Base-by-base conservation (phyloP, 2,329 filamentous ascomycete genomes). In the Alternaria triticimaculans region DNA sequence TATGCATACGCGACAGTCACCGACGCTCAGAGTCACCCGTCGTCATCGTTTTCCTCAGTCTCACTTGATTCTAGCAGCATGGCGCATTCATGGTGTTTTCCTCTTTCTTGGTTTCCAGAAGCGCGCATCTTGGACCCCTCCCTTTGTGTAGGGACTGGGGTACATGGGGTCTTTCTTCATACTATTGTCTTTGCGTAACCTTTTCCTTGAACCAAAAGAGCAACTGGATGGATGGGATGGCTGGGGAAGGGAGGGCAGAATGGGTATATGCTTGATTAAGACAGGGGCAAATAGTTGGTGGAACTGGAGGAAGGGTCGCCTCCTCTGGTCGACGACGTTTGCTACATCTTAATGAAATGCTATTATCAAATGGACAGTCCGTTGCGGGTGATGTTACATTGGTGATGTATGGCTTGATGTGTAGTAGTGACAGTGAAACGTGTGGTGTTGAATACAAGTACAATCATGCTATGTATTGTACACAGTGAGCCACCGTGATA, bases 11-110 rank as follows among this genome's bases (percentile, higher is more conserved):
- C 53, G 45, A 49, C 45, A 15, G 21, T 51, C 23, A 18, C 45
- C 49, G 28, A 48, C 41, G 58, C 28, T 33, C 60, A 41, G 45
- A 46, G 15, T 46, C 41, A 28, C 44, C 26, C n/a, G 44, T 54
- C 43, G 37, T 43, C 45, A 23, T 46, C 21, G 15, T 26, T 26
- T 44, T 18, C 44, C 6, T 43, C 15, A 46, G 37, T 45, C 50
- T 37, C 60, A 41, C 30, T 65, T 49, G 14, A 50, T 56, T 60
- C 58, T 57, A 66, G 57, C 64, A 68, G 60, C 66, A 66, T 64
- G 63, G 60, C 64, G 58, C 65, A 62, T 63, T 49, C 8, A 28
- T 6, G 60, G 63, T 60, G 55, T 65, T 58, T 50, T 41, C 37
- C 46, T 53, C 20, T 11, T 44, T 33, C 12, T 21, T 41, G 28